Evolutionary conservation across 108 stramenopile genomes (phyloP), one percentile per base, ranked within the genome.

Genomic region (Stephanodiscus triporus): DNA sequence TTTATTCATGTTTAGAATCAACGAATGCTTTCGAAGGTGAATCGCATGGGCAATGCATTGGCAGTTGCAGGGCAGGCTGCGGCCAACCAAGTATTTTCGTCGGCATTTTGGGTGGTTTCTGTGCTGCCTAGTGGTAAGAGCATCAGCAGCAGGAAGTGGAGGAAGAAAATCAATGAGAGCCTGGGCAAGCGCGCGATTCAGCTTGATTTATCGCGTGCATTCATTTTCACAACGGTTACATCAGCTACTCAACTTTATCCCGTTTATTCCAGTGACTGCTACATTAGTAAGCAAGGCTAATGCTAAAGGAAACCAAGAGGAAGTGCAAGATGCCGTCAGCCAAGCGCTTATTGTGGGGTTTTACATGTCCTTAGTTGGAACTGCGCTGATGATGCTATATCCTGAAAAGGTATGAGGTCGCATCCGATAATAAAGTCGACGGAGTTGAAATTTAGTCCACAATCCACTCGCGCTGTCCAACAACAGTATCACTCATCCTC

Each of bases 11-110:
- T 34, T 34, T 34, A 34, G 32, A 34, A 34, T 34, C 32, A 34
- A 34, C 32, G n/a, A n/a, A 34, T 34, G 32, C 32, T 34, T 34
- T 34, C 5, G 32, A 34, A 34, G 32, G 32, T 34, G 42, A 94
- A 94, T 80, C 81, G 91, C 1, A 90, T 96, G 96, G 88, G 91
- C n/a, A 91, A 93, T 80, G 89, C 93, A 8, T 59, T 95, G 73
- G 93, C 96, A 8, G 87, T 96, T 30, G 96, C 96, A 2, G 96
- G 93, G 10, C 93, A 95, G 63, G 89, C 90, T 3, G 96, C 96
- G 16, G 92, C 93, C 17, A 96, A 96, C 70, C 96, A 96, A 73
- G 90, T 94, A 4, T 96, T 96, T 60, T 78, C 62, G 32, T 81
- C 84, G 3, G 88, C 88, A 17, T 96, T 94, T 84, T 96, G 90